phyloP scores from a whole-genome alignment of 495 filamentous ascomycete genomes.

The Xylaria nigripes region DNA sequence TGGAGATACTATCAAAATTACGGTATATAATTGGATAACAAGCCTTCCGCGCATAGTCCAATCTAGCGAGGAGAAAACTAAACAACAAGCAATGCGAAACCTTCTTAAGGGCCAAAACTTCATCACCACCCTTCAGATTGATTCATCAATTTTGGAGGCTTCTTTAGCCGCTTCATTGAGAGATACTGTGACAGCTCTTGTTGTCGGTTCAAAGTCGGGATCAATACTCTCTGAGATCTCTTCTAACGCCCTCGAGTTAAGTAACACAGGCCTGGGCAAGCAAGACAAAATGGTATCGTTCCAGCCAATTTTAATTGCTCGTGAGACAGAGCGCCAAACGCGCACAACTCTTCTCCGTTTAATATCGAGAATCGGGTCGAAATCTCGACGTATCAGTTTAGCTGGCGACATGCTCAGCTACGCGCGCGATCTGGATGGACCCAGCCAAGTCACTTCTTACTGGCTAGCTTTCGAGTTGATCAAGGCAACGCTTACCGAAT shows the following conservation, averaged over 20 bases:
- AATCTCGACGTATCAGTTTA: constrained; percentile 35
- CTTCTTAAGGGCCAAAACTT: constrained; percentile 66
- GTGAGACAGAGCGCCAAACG: constrained; percentile 57
- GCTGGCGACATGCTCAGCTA: constrained; percentile 53
- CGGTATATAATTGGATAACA: constrained; percentile 71
- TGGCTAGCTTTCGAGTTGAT: constrained; percentile 77
- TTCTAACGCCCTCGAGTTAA: constrained; percentile 16
- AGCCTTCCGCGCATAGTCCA: constrained; percentile 78
- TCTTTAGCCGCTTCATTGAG: constrained; percentile 55
- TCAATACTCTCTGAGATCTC: constrained; percentile 21
- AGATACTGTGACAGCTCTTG: constrained; percentile 47
- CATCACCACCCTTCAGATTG: constrained; percentile 54
- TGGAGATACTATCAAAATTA: constrained; percentile 58
- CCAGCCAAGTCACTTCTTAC: constrained; percentile 57
- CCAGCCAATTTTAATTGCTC: constrained; percentile 52
- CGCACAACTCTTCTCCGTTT: constrained; percentile 43
- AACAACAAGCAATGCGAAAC: constrained; percentile 61
- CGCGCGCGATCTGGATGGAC: constrained; percentile 46
- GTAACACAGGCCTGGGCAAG: constrained; percentile 15
- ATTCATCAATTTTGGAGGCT: constrained; percentile 61
- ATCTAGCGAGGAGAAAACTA: constrained; percentile 68
- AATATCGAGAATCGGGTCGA: constrained; percentile 38
- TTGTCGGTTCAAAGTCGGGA: constrained; percentile 29
- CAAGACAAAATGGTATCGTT: constrained; percentile 33
- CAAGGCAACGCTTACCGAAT: constrained; percentile 40